Base-by-base conservation (phyloP, 805 yeast species). In the Kodamaea kaohsiungensis region DNA sequence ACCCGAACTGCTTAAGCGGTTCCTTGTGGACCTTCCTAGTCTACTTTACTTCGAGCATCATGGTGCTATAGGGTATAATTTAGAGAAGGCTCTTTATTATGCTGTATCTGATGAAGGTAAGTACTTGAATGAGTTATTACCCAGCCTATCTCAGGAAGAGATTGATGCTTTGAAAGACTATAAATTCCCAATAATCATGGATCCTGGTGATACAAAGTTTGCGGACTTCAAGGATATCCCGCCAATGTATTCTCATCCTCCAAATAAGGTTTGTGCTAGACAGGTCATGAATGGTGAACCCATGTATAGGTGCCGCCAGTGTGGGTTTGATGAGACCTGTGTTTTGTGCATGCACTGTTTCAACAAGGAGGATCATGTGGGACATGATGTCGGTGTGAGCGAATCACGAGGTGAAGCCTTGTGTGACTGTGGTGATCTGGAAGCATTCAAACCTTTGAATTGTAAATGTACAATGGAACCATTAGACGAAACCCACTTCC, bases 271-370 rank as follows among this genome's bases (percentile, higher is more conserved):
- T 16, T 89, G 96, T 72, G 87, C 91, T 2, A 75, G 85, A 52
- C 76, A 82, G 37, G 84, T 89, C 59, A 78, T 76, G 40, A 62
- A 67, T 2, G 87, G 87, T 19, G 89, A 86, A 56, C 84, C 87
- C 0, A 86, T 87, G 17, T 89, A 86, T 65, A 74, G 90, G 53
- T 89, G 96, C 64, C 75, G 75, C 35, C 89, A 88, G 54, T 89
- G 96, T 74, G 90, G 89, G 0, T 81, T 79, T 56, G 96, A 89
- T 68, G 84, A 83, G 7, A 86, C 92, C 0, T 89, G 96, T 74
- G 91, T 89, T 35, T 65, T 89, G 25, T 89, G 96, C 69, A 81
- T 79, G 10, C 72, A 83, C 59, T 89, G 96, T 66, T 89, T 87
- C 71, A 86, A 87, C 65, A 78, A 80, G 52, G 79, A 79, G 3